Evolutionary conservation across 768 basidiomycete species (phyloP), one percentile per base, ranked within the genome.

Genomic region (Boletus pseudo-olivaceus): DNA sequence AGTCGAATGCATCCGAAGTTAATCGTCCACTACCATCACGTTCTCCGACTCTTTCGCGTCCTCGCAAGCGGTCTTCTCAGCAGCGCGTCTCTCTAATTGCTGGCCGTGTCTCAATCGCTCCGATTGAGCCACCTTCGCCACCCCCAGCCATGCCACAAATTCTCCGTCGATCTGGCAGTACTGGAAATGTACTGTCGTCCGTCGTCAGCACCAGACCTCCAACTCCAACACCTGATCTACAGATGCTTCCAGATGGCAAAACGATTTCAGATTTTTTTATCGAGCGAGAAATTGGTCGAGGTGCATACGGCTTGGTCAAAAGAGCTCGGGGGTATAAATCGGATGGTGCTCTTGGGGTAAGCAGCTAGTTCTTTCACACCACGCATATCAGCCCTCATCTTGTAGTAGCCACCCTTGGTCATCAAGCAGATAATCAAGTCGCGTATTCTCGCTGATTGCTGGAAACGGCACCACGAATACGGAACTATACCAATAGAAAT

Each of bases 341-440:
- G 8, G 86, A 91, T 68, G 91, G 90, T 6, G 78, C 83, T 38
- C 73, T 87, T n/a, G 96, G 96, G 63, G 93, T 95, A 72, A 80
- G 92, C 65, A 60, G 35, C 54, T 47, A 52, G 42, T 52, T 47
- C 47, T 39, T 56, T 61, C 46, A 49, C 39, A 8, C 27, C 20
- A 30, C 27, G 29, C 23, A 43, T n/a, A 41, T 8, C 46, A 38
- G 39, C 41, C 42, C 60, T 61, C 46, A 59, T 54, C 44, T 10
- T 49, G 30, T 37, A 32, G 52, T 48, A 94, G 93, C 88, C 93
- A 4, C 85, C 89, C 35, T 74, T 97, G 55, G 88, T 99, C 63
- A 93, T 99, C 73, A 99, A 99, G 67, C 95, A 97, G 72, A 87
- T 98, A 65, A 95, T 98, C 77, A 98, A 98, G 72, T 94, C 92